These are phyloP conservation scores for Primulina tabacum DNA, from an alignment of 257 asterid species.

Conservation along the genomic window DNA sequence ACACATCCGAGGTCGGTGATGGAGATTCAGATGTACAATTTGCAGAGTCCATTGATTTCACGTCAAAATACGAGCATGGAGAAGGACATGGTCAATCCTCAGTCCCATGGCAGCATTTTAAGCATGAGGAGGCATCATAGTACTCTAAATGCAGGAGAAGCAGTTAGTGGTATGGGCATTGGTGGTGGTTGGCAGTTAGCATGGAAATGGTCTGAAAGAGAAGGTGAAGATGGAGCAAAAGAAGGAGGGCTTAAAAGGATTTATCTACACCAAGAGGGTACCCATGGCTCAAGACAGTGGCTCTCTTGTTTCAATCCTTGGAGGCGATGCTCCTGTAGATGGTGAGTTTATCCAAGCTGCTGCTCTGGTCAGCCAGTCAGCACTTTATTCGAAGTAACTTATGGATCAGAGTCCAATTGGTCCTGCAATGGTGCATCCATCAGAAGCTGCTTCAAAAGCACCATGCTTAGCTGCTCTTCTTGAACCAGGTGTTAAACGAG, in stretches of 20 bases:
- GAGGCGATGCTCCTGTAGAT: slow-evolving; percentile 40
- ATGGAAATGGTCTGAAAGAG: slow-evolving; percentile 67
- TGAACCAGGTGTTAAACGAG: slow-evolving; percentile 77
- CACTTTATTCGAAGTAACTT: slow-evolving; percentile 59
- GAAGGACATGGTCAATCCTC: slow-evolving; percentile 43
- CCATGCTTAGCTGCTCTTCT: slow-evolving; percentile 59
- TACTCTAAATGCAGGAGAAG: slow-evolving; percentile 49
- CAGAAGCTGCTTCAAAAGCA: slow-evolving; percentile 39
- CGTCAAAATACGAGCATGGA: slow-evolving; percentile 65
- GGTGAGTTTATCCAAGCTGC: slow-evolving; percentile 69
- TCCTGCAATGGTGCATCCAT: slow-evolving; percentile 71
- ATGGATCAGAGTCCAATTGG: slow-evolving; percentile 50
- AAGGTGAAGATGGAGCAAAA: slow-evolving; percentile 63
- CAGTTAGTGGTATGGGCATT: slow-evolving; percentile 53
- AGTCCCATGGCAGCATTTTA: slow-evolving; percentile 41
- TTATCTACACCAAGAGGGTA: slow-evolving; percentile 65
- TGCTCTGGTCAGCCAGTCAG: slow-evolving; percentile 72
- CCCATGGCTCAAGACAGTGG: slow-evolving; percentile 53
- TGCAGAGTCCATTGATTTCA: slow-evolving; percentile 70
- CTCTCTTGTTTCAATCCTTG: slow-evolving; percentile 59
- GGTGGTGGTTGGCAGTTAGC: slow-evolving; percentile 92
- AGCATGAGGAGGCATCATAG: slow-evolving; percentile 51
- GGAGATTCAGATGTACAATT: slow-evolving; percentile 47
- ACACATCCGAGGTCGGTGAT: slow-evolving; percentile 38
- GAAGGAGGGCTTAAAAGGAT: slow-evolving; percentile 69